Percentiles rank a stretch among this genome's conserved stretches.
Conservation (phyloP, 164 flowering plant genomes). For the Cinnamomum micranthum region DNA sequence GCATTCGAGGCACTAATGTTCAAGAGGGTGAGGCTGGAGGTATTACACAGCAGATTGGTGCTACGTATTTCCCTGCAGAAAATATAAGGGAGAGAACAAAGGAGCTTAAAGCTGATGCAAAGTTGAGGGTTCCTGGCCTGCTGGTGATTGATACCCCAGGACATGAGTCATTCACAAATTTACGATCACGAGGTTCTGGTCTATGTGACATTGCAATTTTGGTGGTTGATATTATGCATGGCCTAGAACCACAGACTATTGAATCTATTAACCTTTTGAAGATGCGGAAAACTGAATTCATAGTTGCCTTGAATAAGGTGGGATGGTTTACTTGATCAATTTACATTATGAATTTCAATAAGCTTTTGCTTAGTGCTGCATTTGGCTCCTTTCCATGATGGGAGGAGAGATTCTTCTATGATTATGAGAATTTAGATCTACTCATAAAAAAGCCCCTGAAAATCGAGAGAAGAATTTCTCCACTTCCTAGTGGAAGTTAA, state of each 20-base stretch:
- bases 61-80: conserved; percentile 92
- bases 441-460: background rate
- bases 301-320: conserved; percentile 68
- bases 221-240: conserved; percentile 99
- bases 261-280: conserved; percentile 92
- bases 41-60: conserved; percentile 98
- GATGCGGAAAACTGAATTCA: conserved; percentile 93
- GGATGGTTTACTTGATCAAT: background rate
- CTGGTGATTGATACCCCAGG: conserved; percentile 98
- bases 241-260: conserved; percentile 93
- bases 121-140: conserved; percentile 83
- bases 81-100: conserved; percentile 91
- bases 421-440: background rate
- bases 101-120: conserved; percentile 94
- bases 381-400: background rate
- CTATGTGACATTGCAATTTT: conserved; percentile 96
- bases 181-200: conserved; percentile 92
- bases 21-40: conserved; percentile 99
- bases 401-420: background rate
- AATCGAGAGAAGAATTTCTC: background rate
- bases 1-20: conserved; percentile 95
- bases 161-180: conserved; percentile 90
- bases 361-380: background rate
- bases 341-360: background rate
- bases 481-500: background rate